These are phyloP conservation scores for Aspergillus carbonarius DNA, from an alignment of 2,329 filamentous ascomycete genomes.

Conservation along the genomic window DNA sequence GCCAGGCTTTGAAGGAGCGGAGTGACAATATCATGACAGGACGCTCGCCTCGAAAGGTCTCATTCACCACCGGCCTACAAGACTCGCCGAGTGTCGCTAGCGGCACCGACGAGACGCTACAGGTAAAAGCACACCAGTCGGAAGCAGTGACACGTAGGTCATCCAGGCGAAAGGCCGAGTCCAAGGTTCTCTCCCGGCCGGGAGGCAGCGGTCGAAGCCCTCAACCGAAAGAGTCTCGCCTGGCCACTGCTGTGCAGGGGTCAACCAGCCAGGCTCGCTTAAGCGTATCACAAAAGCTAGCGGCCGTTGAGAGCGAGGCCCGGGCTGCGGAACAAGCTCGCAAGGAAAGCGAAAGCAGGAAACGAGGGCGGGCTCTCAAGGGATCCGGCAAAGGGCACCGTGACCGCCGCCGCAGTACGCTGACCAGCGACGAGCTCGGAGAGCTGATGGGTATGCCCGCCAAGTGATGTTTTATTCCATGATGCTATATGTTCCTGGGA, in stretches of 20 bases:
- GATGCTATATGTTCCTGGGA: neutral
- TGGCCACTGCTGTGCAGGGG: conserved; percentile 13
- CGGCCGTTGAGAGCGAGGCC: conserved; percentile 45
- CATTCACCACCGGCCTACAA: conserved; percentile 36
- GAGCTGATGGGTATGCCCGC: conserved; percentile 36
- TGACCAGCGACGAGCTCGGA: conserved; percentile 47
- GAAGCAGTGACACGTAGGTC: conserved; percentile 31
- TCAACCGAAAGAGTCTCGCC: neutral
- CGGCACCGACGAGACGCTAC: conserved; percentile 34
- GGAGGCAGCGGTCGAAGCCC: conserved; percentile 22
- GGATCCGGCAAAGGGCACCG: conserved; percentile 26
- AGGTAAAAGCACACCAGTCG: conserved; percentile 34
- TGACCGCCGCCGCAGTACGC: conserved; percentile 43
- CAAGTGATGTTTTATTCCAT: conserved; percentile 9
- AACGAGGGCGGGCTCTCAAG: conserved; percentile 34
- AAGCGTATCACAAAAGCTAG: conserved; percentile 45
- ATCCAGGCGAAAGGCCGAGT: conserved; percentile 27
- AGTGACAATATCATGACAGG: conserved; percentile 36
- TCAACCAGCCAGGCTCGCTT: conserved; percentile 20
- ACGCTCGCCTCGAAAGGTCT: conserved; percentile 37
- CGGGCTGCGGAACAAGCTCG: conserved; percentile 36
- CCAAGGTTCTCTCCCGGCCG: conserved; percentile 28
- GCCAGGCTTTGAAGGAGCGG: conserved; percentile 36
- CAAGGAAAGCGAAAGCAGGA: conserved; percentile 36
- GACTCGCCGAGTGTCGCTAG: conserved; percentile 27